These are phyloP conservation scores for Cyberlindnera sargentensis DNA, from an alignment of 805 yeast genomes.

Conservation along the genomic window DNA sequence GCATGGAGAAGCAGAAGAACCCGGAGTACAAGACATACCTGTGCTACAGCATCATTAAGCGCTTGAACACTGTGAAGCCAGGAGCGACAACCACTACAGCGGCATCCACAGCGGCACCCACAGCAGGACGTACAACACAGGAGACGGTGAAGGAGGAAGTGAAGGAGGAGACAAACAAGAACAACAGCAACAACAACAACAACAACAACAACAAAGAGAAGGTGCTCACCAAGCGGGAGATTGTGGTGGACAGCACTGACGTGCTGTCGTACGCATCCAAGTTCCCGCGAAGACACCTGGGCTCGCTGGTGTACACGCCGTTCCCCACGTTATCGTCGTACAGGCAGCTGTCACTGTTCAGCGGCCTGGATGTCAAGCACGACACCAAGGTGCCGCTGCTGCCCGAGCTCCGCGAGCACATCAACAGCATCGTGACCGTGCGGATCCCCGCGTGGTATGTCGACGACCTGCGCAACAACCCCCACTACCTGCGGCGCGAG, in stretches of 20 bases:
- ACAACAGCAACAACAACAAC: background rate
- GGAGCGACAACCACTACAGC: too few relatives aligned
- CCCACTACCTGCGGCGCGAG: slow-evolving; percentile 24
- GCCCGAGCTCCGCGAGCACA: slow-evolving; percentile 30
- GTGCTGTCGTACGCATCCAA: slow-evolving; percentile 33
- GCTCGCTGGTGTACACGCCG: slow-evolving; percentile 51
- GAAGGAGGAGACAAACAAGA: too few relatives aligned
- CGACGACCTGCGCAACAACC: slow-evolving; percentile 19
- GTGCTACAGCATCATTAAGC: slow-evolving; percentile 24
- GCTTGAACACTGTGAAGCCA: slow-evolving; percentile 20
- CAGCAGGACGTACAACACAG: too few relatives aligned
- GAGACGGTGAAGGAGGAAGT: too few relatives aligned
- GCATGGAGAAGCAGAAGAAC: slow-evolving; percentile 21
- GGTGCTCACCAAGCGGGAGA: background rate
- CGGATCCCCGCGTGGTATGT: slow-evolving; percentile 23
- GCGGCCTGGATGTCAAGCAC: slow-evolving; percentile 2
- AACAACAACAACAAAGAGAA: background rate
- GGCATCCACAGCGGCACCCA: too few relatives aligned
- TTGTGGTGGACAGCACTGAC: slow-evolving; percentile 31
- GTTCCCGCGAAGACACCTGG: slow-evolving; percentile 42
- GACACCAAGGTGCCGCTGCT: slow-evolving; percentile 17
- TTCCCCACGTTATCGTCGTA: slow-evolving; percentile 41
- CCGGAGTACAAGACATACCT: slow-evolving; percentile 23
- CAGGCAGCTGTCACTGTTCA: slow-evolving; percentile 11
- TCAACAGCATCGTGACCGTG: slow-evolving; percentile 32